Base-by-base conservation (phyloP, 2,329 filamentous ascomycete genomes). In the Aspergillus luchuensis region DNA sequence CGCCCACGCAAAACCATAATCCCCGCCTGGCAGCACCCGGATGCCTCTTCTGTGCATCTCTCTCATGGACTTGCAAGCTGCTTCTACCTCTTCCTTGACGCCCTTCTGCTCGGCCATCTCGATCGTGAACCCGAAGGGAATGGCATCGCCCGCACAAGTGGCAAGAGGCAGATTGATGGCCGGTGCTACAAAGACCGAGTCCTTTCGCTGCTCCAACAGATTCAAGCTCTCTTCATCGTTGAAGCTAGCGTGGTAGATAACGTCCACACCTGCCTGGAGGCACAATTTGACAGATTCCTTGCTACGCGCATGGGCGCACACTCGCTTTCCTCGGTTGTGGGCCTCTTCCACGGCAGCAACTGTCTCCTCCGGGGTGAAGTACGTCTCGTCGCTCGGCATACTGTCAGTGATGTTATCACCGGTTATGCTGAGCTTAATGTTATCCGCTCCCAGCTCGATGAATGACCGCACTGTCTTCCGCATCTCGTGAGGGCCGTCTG, bases 41-140 rank as follows among this genome's bases (percentile, higher is more conserved):
- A 81, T 79, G 15, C 78, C 78, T n/a, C 78, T 71, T n/a, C 66
- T 60, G 60, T 78, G 76, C 74, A 81, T 80, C 64, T 81, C 79
- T 8, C 68, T 67, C 41, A 80, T 70, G 1, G 68, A 77, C 17
- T 66, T 64, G 19, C 75, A 70, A 0, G 78, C 77, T 1, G 66
- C 63, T 7, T 79, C 73, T 8, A 80, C 69, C 63, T 81, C 78
- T 49, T 69, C 69, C 62, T 71, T 73, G 54, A 79, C 75, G 0
- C 79, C 79, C 5, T 73, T 75, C 65, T 78, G 68, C 59, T 79
- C 78, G 2, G 78, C 78, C 41, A 56, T 30, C 8, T 56, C 43
- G 15, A 45, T n/a, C 5, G 53, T 45, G 8, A 47, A 25, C 3
- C 53, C 53, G 17, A 33, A 56, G n/a, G 53, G 53, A 2, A 33